Conservation (phyloP, 768 basidiomycete species). For the Termitomyces sp. region DNA sequence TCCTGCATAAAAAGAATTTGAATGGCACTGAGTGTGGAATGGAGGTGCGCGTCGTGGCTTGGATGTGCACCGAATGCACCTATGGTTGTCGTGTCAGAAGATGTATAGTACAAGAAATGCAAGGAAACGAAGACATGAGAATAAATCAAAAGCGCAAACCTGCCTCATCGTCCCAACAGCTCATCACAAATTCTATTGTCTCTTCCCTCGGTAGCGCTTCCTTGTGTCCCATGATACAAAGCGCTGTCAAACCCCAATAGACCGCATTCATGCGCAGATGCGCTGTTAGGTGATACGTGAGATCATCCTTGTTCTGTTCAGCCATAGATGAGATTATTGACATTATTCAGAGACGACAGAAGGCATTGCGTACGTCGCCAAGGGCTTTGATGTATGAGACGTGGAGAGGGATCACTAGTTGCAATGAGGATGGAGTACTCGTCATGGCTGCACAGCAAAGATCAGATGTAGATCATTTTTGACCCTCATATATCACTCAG, state of each 20-base stretch:
- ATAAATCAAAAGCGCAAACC: conserved; percentile 35
- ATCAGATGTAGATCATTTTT: background rate
- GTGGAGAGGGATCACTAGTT: conserved; percentile 50
- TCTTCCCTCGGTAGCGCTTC: conserved; percentile 81
- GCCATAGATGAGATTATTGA: background rate
- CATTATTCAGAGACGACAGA: background rate
- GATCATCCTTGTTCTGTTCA: conserved; percentile 71
- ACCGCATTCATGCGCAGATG: conserved; percentile 94
- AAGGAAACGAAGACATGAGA: background rate
- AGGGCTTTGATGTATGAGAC: conserved; percentile 73
- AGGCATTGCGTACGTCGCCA: conserved; percentile 46
- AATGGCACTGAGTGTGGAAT: conserved; percentile 84
- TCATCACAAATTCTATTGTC: conserved; percentile 86
- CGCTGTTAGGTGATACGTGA: conserved; percentile 84
- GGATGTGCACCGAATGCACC: conserved; percentile 93
- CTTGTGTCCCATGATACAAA: conserved; percentile 71
- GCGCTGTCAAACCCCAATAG: conserved; percentile 93
- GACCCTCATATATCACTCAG: background rate
- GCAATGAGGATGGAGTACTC: background rate
- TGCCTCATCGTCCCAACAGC: conserved; percentile 91
- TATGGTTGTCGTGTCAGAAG: conserved; percentile 23
- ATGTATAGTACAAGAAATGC: background rate
- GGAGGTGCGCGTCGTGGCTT: conserved; percentile 86
- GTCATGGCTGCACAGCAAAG: conserved; percentile 4
- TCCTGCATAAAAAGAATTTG: conserved; percentile 88